Conservation (phyloP, 768 basidiomycete species). For the Hemileccinum impolitum region DNA sequence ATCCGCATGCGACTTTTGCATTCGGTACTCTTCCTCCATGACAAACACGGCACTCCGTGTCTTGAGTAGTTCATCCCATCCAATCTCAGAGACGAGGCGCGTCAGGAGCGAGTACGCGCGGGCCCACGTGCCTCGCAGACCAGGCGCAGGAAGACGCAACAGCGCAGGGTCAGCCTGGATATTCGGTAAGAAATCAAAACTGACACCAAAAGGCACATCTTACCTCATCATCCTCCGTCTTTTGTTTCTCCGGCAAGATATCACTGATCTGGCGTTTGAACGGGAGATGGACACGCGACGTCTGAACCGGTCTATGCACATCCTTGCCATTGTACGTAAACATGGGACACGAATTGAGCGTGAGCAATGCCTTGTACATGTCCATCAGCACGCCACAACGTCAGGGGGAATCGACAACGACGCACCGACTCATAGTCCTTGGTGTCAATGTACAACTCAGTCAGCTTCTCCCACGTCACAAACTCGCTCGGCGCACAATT, state of each 20-base stretch:
- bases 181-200: no score
- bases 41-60: constrained; percentile 94
- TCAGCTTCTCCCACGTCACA: constrained; percentile 97
- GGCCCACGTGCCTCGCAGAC: constrained; percentile 93
- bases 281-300: constrained; percentile 81
- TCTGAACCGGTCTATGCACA: constrained; percentile 77
- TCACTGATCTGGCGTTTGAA: constrained; percentile 83
- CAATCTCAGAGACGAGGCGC: constrained; percentile 88
- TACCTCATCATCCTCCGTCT: constrained; percentile 83
- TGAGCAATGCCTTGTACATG: constrained; percentile 62
- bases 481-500: constrained; percentile 99
- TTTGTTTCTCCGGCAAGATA: constrained; percentile 81
- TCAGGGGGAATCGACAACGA: background rate
- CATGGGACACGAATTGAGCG: constrained; percentile 99
- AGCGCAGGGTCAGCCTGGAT: constrained; percentile 88
- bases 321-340: constrained; percentile 99
- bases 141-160: constrained; percentile 91
- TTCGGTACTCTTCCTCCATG: constrained; percentile 99
- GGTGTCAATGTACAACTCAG: constrained; percentile 90
- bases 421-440: constrained; percentile 73
- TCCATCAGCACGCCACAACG: background rate
- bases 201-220: constrained; percentile 3
- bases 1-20: constrained; percentile 86
- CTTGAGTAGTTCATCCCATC: constrained; percentile 98
- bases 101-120: constrained; percentile 90